A percentile compares a stretch with the other conserved stretches of the same genome.
Evolutionary conservation across 176 grass and related monocot species (phyloP).

Genomic region (Hsuehochloa calcarea): DNA sequence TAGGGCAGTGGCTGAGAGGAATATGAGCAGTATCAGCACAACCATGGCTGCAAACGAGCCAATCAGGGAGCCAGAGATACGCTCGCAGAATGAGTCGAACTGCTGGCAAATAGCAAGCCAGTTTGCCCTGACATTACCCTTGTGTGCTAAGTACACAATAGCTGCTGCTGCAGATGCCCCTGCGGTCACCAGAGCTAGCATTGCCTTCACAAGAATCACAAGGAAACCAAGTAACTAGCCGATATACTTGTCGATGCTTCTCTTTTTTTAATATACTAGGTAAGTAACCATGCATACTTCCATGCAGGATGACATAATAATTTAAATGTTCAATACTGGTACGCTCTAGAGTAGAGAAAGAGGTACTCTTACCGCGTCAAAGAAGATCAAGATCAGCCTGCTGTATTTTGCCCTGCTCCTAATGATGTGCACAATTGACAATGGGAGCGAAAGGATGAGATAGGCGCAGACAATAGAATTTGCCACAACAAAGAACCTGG

Average conservation of each 20-base stretch:
- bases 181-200: slow-evolving; percentile 52
- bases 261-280: neutral
- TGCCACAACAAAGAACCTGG: slow-evolving; percentile 59
- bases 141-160: slow-evolving; percentile 58
- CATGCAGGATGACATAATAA: neutral
- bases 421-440: slow-evolving; percentile 53
- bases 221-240: neutral
- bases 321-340: too few species aligned
- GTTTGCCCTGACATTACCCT: slow-evolving; percentile 50
- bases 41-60: slow-evolving; percentile 61
- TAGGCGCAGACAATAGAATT: slow-evolving; percentile 52
- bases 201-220: slow-evolving; percentile 39
- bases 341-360: neutral
- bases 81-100: slow-evolving; percentile 50
- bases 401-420: slow-evolving; percentile 39
- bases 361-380: slow-evolving; percentile 36
- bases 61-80: slow-evolving; percentile 46
- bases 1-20: slow-evolving; percentile 52
- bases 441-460: slow-evolving; percentile 45
- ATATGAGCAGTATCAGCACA: slow-evolving; percentile 61
- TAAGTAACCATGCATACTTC: slow-evolving; percentile 10
- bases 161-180: slow-evolving; percentile 40
- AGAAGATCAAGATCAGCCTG: slow-evolving; percentile 35
- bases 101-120: slow-evolving; percentile 63
- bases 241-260: neutral